These are phyloP conservation scores for Colletotrichum sublineola DNA, from an alignment of 2,329 filamentous ascomycete species.

Conservation along the genomic window DNA sequence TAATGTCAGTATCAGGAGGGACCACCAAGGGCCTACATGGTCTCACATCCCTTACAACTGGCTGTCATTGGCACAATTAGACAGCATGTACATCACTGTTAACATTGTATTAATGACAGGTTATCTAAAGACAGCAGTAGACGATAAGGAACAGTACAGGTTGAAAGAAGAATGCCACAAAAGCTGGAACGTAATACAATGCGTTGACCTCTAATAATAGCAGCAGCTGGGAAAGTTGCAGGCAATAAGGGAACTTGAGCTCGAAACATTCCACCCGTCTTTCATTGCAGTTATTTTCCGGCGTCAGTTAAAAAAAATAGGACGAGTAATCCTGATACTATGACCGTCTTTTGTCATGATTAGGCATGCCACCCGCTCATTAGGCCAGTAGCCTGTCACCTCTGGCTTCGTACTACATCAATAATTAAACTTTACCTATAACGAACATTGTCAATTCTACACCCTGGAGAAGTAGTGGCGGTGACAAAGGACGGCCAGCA, in stretches of 20 bases:
- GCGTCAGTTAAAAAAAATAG: neutral
- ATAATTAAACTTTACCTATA: neutral
- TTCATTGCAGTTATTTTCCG: neutral
- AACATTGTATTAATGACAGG: neutral
- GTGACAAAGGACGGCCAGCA: no score
- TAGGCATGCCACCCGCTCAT: neutral
- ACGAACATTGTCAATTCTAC: neutral
- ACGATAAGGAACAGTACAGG: neutral
- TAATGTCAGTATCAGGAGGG: neutral
- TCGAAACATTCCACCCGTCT: neutral
- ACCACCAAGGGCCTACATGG: neutral
- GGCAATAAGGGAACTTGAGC: neutral
- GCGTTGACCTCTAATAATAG: neutral
- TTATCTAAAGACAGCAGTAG: neutral
- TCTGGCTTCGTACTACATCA: neutral
- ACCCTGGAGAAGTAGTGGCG: no score
- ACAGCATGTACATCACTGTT: neutral
- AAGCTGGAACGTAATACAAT: neutral
- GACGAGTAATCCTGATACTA: neutral
- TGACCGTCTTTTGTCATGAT: neutral
- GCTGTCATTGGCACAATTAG: neutral
- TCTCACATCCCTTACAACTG: neutral
- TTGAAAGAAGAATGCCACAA: neutral
- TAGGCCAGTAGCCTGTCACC: neutral
- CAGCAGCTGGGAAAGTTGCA: neutral